Conservation (phyloP, 2,329 filamentous ascomycete genomes). For the Aureobasidium sp. region DNA sequence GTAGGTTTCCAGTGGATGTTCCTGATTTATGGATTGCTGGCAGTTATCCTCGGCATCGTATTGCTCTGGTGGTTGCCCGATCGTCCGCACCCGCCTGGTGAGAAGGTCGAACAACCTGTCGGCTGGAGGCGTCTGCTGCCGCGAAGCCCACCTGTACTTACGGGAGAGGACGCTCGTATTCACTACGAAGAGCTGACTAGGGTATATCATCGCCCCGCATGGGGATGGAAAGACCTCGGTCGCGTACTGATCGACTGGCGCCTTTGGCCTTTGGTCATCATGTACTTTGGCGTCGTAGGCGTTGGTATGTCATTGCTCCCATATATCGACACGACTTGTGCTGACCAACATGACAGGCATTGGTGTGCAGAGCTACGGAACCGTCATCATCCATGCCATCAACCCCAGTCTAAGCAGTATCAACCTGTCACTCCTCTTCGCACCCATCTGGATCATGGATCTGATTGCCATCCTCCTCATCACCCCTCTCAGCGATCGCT, state of each 20-base stretch:
- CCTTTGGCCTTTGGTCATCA: conserved; percentile 75
- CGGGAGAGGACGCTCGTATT: conserved; percentile 67
- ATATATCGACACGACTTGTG: neutral
- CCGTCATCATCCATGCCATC: conserved; percentile 76
- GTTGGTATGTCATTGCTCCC: conserved; percentile 48
- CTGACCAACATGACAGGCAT: conserved; percentile 39
- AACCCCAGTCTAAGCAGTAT: conserved; percentile 66
- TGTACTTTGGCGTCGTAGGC: conserved; percentile 94
- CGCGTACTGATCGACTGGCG: conserved; percentile 76
- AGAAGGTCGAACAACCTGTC: conserved; percentile 32
- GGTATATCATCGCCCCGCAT: conserved; percentile 69
- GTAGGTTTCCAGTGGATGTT: conserved; percentile 93
- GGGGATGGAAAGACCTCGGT: conserved; percentile 64
- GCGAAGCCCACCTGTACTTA: conserved; percentile 60
- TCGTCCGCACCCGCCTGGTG: conserved; percentile 67
- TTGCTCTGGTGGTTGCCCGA: conserved; percentile 90
- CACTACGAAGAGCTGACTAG: conserved; percentile 78
- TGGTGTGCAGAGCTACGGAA: conserved; percentile 80
- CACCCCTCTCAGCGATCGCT: conserved; percentile 80
- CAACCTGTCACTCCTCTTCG: conserved; percentile 73
- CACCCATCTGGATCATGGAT: conserved; percentile 83
- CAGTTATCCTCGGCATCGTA: conserved; percentile 61
- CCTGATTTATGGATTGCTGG: conserved; percentile 73
- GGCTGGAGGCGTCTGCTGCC: conserved; percentile 61
- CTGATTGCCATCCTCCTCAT: conserved; percentile 78